Evolutionary conservation across 768 basidiomycete genomes (phyloP).

Genomic region (Pilatotrama ljubarskyi): DNA sequence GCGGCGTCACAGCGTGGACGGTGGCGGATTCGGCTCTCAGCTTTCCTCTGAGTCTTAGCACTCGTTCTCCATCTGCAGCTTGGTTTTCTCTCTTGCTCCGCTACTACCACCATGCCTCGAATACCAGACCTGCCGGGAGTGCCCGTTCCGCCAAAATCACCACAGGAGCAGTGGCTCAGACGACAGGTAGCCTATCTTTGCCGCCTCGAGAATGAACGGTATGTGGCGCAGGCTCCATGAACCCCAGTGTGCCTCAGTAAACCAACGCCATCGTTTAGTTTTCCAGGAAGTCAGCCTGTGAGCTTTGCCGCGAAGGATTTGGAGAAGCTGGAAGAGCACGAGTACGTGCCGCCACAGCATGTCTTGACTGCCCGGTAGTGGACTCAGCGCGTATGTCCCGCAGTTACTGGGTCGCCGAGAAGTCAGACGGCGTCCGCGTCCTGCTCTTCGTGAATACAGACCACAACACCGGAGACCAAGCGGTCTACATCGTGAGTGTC

Average conservation of each 20-base stretch:
- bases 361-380: neutral
- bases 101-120: conserved; percentile 41
- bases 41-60: neutral
- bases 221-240: conserved; percentile 25
- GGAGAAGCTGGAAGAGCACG: conserved; percentile 74
- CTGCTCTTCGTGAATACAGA: conserved; percentile 77
- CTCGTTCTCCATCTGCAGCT: neutral
- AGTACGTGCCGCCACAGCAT: conserved; percentile 50
- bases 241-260: neutral
- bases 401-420: conserved; percentile 99
- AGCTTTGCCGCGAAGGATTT: conserved; percentile 78
- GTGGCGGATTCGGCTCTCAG: neutral
- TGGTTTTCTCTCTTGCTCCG: neutral
- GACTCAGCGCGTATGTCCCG: neutral
- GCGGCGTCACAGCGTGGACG: conserved; percentile 15
- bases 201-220: conserved; percentile 65
- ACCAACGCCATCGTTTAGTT: conserved; percentile 46
- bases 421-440: conserved; percentile 93
- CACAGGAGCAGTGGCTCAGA: conserved; percentile 68
- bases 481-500: conserved; percentile 66
- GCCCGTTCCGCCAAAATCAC: conserved; percentile 53
- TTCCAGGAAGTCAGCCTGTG: conserved; percentile 95
- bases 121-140: conserved; percentile 74
- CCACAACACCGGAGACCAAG: conserved; percentile 49
- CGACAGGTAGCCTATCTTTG: conserved; percentile 64